These are phyloP conservation scores for Saccharomycopsis fermentans DNA, from an alignment of 805 yeast genomes.

Conservation along the genomic window DNA sequence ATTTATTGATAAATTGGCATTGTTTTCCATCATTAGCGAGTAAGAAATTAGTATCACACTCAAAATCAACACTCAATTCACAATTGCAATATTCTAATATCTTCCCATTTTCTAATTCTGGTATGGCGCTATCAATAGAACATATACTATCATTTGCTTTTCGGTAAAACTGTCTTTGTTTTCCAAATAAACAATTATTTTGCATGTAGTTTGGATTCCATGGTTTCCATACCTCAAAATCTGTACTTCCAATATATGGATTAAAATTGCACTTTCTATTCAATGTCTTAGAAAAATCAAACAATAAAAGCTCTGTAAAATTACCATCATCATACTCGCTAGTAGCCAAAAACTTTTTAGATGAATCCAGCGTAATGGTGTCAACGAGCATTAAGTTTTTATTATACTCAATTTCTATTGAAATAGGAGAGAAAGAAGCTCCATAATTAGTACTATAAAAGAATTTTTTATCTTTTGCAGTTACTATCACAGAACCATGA, in stretches of 20 bases:
- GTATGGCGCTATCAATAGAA: conserved; percentile 37
- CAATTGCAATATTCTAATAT: conserved; percentile 64
- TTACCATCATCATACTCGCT: conserved; percentile 28
- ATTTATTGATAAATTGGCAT: conserved; percentile 54
- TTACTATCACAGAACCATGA: conserved; percentile 77
- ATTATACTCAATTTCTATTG: conserved; percentile 40
- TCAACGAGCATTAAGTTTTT: conserved; percentile 72
- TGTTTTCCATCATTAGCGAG: conserved; percentile 34
- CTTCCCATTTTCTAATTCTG: conserved; percentile 20
- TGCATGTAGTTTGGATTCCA: conserved; percentile 32
- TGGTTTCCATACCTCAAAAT: conserved; percentile 59
- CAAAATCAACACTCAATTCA: conserved; percentile 69
- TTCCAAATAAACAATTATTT: conserved; percentile 57
- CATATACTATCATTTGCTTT: conserved; percentile 51
- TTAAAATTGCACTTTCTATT: conserved; percentile 15
- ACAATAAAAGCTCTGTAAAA: conserved; percentile 35
- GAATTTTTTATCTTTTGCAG: conserved; percentile 51
- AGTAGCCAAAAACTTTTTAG: conserved; percentile 63
- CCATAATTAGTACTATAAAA: conserved; percentile 74
- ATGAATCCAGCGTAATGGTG: conserved; percentile 89
- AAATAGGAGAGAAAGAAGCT: conserved; percentile 41
- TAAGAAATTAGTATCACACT: conserved; percentile 80
- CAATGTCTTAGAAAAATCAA: conserved; percentile 48
- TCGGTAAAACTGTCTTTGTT: conserved; percentile 46
- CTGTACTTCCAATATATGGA: conserved; percentile 26